These are phyloP conservation scores for Talaromyces sp. DNA, from an alignment of 2,329 filamentous ascomycete species.

Conservation along the genomic window DNA sequence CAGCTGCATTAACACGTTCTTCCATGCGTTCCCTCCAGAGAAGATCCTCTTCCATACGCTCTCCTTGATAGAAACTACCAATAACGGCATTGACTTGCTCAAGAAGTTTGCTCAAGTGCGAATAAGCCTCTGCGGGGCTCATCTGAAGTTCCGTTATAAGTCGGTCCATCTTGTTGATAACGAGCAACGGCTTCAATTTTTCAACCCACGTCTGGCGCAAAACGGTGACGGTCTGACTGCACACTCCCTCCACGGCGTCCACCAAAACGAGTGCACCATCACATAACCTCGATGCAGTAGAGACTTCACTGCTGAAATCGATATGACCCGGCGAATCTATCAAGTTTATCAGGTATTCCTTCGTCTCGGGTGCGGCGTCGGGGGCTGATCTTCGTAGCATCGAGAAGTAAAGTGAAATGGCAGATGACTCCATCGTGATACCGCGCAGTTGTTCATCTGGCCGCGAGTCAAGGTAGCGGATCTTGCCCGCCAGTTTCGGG, in stretches of 20 bases:
- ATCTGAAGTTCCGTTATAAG: slow-evolving; percentile 92
- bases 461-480: slow-evolving; percentile 92
- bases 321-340: slow-evolving; percentile 98
- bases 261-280: slow-evolving; percentile 93
- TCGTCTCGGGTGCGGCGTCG: slow-evolving; percentile 65
- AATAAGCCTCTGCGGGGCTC: slow-evolving; percentile 84
- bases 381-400: slow-evolving; percentile 73
- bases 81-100: slow-evolving; percentile 97
- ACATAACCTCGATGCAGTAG: slow-evolving; percentile 87
- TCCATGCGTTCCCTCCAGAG: slow-evolving; percentile 95
- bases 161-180: slow-evolving; percentile 98
- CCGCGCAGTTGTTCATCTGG: slow-evolving; percentile 94
- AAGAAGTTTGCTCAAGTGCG: slow-evolving; percentile 80
- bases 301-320: slow-evolving; percentile 97
- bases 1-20: slow-evolving; percentile 71
- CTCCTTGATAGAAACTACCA: slow-evolving; percentile 95
- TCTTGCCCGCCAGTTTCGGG: slow-evolving; percentile 93
- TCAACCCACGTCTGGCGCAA: slow-evolving; percentile 93
- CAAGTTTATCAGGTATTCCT: slow-evolving; percentile 93
- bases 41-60: slow-evolving; percentile 96
- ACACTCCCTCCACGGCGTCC: slow-evolving; percentile 95
- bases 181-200: slow-evolving; percentile 87
- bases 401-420: slow-evolving; percentile 93
- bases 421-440: slow-evolving; percentile 99
- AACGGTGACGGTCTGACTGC: slow-evolving; percentile 97